Evolutionary conservation across 1,139 yeast genomes (phyloP).

Genomic region (Magnusiomyces suaveolens): DNA sequence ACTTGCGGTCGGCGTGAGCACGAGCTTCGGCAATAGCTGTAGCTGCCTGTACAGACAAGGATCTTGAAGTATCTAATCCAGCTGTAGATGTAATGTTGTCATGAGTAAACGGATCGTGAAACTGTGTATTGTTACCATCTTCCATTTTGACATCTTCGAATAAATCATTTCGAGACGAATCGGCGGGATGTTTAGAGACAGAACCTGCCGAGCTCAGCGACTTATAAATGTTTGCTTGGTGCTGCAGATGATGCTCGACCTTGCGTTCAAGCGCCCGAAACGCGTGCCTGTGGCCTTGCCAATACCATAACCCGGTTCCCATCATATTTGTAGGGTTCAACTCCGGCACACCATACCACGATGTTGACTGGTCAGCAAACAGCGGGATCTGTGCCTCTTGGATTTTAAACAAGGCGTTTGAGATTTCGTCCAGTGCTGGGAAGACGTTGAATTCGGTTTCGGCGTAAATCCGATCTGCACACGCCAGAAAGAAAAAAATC

Average conservation of each 20-base stretch:
- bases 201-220: not conserved
- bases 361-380: slow-evolving; percentile 5
- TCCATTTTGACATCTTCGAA: not conserved
- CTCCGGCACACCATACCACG: slow-evolving; percentile 26
- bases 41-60: not conserved
- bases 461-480: slow-evolving; percentile 28
- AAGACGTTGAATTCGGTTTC: slow-evolving; percentile 28
- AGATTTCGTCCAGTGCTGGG: slow-evolving; percentile 27
- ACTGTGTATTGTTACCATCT: not conserved
- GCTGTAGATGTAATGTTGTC: not conserved
- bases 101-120: slow-evolving; percentile 4
- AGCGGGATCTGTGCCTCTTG: slow-evolving; percentile 12
- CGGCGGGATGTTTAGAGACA: not conserved
- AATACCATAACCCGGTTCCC: slow-evolving; percentile 30
- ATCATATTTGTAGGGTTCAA: slow-evolving; percentile 25
- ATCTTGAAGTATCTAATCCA: not conserved
- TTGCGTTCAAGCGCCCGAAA: not conserved
- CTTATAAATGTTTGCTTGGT: not conserved
- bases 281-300: slow-evolving; percentile 17
- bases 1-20: not conserved
- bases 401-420: slow-evolving; percentile 25
- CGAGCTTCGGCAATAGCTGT: not conserved
- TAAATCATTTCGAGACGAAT: not conserved
- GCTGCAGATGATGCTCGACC: slow-evolving; percentile 1
- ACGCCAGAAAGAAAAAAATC: slow-evolving; percentile 27